Evolutionary conservation across 345 rosid genomes (phyloP).

Genomic region (Fremontodendron californicum): DNA sequence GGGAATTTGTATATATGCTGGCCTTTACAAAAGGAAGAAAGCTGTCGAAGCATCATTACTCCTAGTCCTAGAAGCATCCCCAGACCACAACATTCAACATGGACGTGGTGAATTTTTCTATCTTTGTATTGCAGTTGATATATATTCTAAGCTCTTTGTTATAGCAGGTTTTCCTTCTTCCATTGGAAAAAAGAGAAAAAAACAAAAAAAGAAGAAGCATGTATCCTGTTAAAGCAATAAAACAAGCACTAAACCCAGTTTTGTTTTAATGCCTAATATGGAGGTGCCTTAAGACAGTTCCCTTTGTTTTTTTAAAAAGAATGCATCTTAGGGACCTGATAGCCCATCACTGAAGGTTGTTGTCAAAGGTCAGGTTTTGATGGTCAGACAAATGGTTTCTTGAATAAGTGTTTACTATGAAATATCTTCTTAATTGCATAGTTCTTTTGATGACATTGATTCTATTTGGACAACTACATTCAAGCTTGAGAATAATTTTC

Average conservation of each 20-base stretch:
- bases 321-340: too few species aligned
- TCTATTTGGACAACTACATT: not conserved
- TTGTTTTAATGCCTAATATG: not conserved
- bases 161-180: not conserved
- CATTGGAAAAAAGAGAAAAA: not conserved
- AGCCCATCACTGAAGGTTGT: not conserved
- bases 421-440: not conserved
- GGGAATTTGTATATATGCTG: slow-evolving; percentile 15
- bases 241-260: too few species aligned
- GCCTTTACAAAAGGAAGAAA: slow-evolving; percentile 28
- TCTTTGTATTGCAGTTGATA: not conserved
- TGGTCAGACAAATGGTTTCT: not conserved
- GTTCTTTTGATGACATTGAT: not conserved
- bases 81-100: slow-evolving; percentile 16
- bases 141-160: not conserved
- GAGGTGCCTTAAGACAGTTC: not conserved
- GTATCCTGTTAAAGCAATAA: not conserved
- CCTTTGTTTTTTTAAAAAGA: too few species aligned
- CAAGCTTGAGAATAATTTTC: not conserved
- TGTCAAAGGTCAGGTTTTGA: not conserved
- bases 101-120: slow-evolving; percentile 20
- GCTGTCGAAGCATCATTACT: slow-evolving; percentile 18
- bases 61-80: slow-evolving; percentile 21
- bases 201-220: not conserved
- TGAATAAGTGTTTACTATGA: not conserved